phyloP scores from a whole-genome alignment of 2,329 filamentous ascomycete species.

The Sphaerostilbella broomeana region DNA sequence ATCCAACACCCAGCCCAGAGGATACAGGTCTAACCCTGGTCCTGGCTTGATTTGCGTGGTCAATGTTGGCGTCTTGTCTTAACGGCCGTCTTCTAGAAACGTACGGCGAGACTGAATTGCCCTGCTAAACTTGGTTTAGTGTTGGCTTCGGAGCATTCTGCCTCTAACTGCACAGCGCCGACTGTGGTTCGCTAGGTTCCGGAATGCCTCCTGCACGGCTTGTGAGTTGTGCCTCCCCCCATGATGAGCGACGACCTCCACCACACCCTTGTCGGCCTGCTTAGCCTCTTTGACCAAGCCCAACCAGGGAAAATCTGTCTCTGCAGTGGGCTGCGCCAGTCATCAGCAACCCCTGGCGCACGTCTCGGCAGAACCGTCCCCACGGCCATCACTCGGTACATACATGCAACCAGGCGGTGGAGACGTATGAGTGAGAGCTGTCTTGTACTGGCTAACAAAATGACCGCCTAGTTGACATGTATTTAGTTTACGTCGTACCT shows the following conservation, averaged over 20 bases:
- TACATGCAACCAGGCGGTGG: slow-evolving; percentile 4
- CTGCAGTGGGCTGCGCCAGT: slow-evolving; percentile 10
- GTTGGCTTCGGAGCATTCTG: slow-evolving; percentile 26
- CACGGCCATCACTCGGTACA: slow-evolving; percentile 14
- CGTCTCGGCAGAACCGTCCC: slow-evolving; percentile 17
- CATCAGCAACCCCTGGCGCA: slow-evolving; percentile 13
- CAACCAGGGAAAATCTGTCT: slow-evolving; percentile 12
- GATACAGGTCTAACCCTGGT: neutral
- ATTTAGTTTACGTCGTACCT: slow-evolving; percentile 6
- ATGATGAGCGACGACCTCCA: slow-evolving; percentile 12
- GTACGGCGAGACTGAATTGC: slow-evolving; percentile 19
- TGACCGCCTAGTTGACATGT: slow-evolving; percentile 7
- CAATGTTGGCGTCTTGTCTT: neutral
- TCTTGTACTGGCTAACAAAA: slow-evolving; percentile 7
- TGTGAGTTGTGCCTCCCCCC: slow-evolving; percentile 6
- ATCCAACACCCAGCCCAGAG: neutral
- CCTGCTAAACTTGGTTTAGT: slow-evolving; percentile 13
- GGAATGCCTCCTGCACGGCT: slow-evolving; percentile 13
- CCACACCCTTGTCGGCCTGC: slow-evolving; percentile 9
- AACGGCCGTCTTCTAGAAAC: slow-evolving; percentile 29
- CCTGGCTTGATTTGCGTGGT: too few species aligned
- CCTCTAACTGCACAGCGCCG: slow-evolving; percentile 19
- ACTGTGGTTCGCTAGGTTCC: slow-evolving; percentile 12
- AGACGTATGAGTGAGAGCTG: slow-evolving; percentile 2
- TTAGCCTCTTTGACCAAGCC: slow-evolving; percentile 13